Evolutionary conservation across 1,284 basidiomycete genomes (phyloP).

Genomic region (Sporisorium graminicola): DNA sequence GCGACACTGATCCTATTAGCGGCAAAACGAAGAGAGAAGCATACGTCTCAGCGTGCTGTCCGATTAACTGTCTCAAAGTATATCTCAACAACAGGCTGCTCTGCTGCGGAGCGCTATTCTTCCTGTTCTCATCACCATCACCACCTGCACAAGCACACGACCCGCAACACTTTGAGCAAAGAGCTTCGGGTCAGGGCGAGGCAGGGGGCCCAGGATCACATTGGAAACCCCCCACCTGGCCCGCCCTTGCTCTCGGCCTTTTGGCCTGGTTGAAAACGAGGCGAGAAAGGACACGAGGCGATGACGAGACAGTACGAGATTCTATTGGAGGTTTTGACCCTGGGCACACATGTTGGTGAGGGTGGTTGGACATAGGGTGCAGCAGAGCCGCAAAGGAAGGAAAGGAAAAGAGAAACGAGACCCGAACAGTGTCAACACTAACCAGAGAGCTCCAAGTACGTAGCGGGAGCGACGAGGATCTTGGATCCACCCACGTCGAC

Average conservation of each 20-base stretch:
- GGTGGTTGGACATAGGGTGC: background rate
- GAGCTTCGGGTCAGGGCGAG: conserved; percentile 6
- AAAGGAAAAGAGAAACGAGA: conserved; percentile 46
- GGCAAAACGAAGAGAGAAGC: background rate
- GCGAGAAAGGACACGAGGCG: conserved; percentile 34
- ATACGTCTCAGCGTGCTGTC: background rate
- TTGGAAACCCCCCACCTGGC: conserved; percentile 25
- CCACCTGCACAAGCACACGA: conserved; percentile 28
- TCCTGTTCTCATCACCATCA: background rate
- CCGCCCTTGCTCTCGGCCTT: conserved; percentile 39
- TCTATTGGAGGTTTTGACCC: conserved; percentile 38
- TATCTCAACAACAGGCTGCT: background rate
- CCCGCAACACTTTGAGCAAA: background rate
- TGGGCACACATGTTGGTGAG: conserved; percentile 20
- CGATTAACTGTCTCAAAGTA: background rate
- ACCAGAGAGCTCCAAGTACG: conserved; percentile 65
- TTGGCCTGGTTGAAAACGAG: conserved; percentile 31
- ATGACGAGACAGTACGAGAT: conserved; percentile 36
- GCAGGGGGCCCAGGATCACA: conserved; percentile 37
- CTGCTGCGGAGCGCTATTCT: background rate
- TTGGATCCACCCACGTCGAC: conserved; percentile 56
- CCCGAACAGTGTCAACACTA: conserved; percentile 25
- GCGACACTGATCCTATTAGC: background rate
- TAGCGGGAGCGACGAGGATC: conserved; percentile 65
- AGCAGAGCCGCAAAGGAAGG: background rate